Base-by-base conservation (phyloP, 768 basidiomycete genomes). In the Boletus eberwhitei region DNA sequence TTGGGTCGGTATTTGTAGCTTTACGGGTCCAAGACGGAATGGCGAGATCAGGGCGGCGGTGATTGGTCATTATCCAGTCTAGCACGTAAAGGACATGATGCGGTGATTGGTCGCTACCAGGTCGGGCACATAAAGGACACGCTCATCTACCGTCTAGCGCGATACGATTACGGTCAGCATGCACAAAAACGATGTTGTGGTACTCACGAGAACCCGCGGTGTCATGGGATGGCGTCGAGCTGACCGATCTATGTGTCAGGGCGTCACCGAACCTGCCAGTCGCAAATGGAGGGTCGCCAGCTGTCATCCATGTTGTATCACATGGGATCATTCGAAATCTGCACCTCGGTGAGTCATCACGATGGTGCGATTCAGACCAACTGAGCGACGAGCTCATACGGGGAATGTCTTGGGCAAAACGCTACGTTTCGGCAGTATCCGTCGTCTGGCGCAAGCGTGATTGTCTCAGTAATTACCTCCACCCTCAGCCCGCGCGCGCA, bases 161-260 rank as follows among this genome's bases (percentile, higher is more conserved):
- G 17, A 31, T 32, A 16, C 22, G 58, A 49, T 48, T 37, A 50
- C 35, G 2, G 24, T 42, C 34, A 42, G n/a, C 22, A 37, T 51
- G 52, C 12, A 54, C 61, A 6, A 62, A 62, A 57, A 64, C 6
- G 52, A 8, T n/a, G 6, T 0, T n/a, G 4, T 0, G 1, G 24
- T 48, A 60, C 61, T 53, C 61, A 64, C 60, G 60, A 34, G 51
- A 52, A 55, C 34, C 24, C 39, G 24, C 57, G 61, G 29, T 58
- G 32, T 46, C 36, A 17, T 9, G 35, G 34, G 3, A 48, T 37
- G 17, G 19, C 34, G 34, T 24, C n/a, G 13, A 32, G 37, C 52
- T 32, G 52, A 50, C 17, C 11, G 31, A 32, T 29, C 29, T 12
- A 32, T 32, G 29, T 29, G 31, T 32, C 31, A 32, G 31, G 9